Evolutionary conservation across 495 filamentous ascomycete species (phyloP).

Genomic region (Penicillium coffeae): DNA sequence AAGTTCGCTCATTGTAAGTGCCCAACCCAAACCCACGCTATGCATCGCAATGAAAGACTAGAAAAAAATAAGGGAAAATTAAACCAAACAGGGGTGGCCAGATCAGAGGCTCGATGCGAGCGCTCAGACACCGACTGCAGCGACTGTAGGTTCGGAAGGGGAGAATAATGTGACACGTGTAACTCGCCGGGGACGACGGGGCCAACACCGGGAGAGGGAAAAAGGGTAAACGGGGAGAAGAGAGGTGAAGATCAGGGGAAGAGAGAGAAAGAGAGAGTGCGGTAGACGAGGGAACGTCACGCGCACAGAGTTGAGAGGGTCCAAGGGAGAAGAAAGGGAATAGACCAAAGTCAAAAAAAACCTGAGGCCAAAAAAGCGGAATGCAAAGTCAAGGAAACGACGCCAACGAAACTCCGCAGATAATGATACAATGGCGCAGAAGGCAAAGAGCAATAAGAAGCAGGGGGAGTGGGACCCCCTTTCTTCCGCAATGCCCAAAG

Average conservation of each 20-base stretch:
- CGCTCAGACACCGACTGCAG: conserved; percentile 7
- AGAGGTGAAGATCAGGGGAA: conserved; percentile 1
- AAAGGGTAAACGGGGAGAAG: neutral
- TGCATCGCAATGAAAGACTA: conserved; percentile 22
- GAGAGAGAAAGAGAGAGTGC: conserved; percentile 5
- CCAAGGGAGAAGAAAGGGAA: neutral
- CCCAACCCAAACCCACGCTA: conserved; percentile 25
- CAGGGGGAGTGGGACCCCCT: conserved; percentile 7
- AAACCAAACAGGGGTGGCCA: conserved; percentile 5
- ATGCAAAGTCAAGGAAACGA: conserved; percentile 2
- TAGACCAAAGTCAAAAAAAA: neutral
- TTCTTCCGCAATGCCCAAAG: conserved; percentile 5
- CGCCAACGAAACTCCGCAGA: conserved; percentile 10
- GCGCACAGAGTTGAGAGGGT: neutral
- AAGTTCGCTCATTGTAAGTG: conserved; percentile 19
- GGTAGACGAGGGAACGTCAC: neutral
- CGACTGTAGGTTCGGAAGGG: conserved; percentile 1
- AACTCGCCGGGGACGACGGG: conserved; percentile 11
- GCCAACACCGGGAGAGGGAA: conserved; percentile 1
- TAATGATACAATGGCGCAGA: conserved; percentile 19
- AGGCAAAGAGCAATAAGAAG: neutral
- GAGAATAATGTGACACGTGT: conserved; percentile 22
- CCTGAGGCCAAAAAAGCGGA: neutral
- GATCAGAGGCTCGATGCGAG: neutral
- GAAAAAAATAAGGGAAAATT: conserved; percentile 12